Conservation (phyloP, 2,329 filamentous ascomycete genomes). For the Penicillium sclerotigenum region DNA sequence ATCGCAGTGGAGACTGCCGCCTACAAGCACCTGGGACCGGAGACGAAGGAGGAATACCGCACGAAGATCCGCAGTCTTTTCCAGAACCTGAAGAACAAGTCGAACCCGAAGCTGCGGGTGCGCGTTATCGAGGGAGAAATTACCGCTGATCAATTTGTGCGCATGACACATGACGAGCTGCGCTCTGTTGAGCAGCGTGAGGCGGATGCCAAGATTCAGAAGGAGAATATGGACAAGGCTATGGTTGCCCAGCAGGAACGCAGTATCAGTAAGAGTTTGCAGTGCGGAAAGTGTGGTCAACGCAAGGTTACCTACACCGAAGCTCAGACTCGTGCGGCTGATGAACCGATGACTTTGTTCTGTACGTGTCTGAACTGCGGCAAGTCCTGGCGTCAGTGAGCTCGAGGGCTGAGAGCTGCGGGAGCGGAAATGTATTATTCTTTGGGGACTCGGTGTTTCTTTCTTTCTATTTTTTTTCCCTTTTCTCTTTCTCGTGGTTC, state of each 20-base stretch:
- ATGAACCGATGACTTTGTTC: slow-evolving; percentile 69
- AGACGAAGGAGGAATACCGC: slow-evolving; percentile 71
- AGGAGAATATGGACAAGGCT: slow-evolving; percentile 95
- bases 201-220: slow-evolving; percentile 71
- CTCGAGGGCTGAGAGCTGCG: neutral
- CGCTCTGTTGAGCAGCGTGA: slow-evolving; percentile 79
- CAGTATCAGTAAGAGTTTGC: slow-evolving; percentile 80
- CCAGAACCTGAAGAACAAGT: slow-evolving; percentile 90
- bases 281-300: slow-evolving; percentile 88
- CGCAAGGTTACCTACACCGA: slow-evolving; percentile 95
- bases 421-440: slow-evolving; percentile 13
- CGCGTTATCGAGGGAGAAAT: slow-evolving; percentile 75
- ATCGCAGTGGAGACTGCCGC: slow-evolving; percentile 75
- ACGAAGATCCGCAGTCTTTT: slow-evolving; percentile 88
- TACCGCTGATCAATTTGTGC: slow-evolving; percentile 68
- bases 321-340: slow-evolving; percentile 90
- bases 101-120: slow-evolving; percentile 72
- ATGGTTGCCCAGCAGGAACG: slow-evolving; percentile 92
- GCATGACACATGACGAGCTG: slow-evolving; percentile 86
- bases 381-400: slow-evolving; percentile 47
- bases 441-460: slow-evolving; percentile 15
- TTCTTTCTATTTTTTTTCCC: neutral
- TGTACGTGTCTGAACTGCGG: slow-evolving; percentile 49
- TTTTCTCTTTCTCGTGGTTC: slow-evolving; percentile 3
- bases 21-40: slow-evolving; percentile 65